These are phyloP conservation scores for Sporothrix sp. DNA, from an alignment of 2,329 filamentous ascomycete genomes.

Conservation along the genomic window DNA sequence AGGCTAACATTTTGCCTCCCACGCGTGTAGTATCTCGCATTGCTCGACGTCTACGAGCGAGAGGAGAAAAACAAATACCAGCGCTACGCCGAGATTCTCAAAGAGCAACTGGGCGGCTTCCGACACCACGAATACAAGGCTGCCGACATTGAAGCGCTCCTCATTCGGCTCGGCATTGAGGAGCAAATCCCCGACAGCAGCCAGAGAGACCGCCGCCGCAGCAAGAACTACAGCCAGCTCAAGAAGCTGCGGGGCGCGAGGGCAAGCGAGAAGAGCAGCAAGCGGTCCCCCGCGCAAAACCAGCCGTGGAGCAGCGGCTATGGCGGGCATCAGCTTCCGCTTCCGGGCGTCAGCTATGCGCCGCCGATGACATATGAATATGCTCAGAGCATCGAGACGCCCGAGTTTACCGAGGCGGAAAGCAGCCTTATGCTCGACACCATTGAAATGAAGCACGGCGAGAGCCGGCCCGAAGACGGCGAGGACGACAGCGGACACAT, in stretches of 20 bases:
- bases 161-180: neutral
- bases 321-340: too few relatives aligned
- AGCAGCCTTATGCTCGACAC: neutral
- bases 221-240: neutral
- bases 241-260: neutral
- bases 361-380: too few relatives aligned
- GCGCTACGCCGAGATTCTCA: neutral
- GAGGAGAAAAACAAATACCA: neutral
- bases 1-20: too few relatives aligned
- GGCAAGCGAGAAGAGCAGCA: neutral
- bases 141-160: neutral
- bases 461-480: neutral
- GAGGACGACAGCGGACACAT: neutral
- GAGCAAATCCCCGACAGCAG: neutral
- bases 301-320: too few relatives aligned
- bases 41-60: neutral
- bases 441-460: neutral
- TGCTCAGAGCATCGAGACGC: too few relatives aligned
- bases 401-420: neutral
- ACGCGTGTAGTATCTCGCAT: too few relatives aligned
- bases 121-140: neutral
- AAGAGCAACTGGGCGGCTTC: neutral
- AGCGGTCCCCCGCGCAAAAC: neutral
- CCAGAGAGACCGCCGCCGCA: neutral
- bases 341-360: too few relatives aligned